phyloP scores from a whole-genome alignment of 2,329 filamentous ascomycete genomes.

The Pseudomassariella vexata region DNA sequence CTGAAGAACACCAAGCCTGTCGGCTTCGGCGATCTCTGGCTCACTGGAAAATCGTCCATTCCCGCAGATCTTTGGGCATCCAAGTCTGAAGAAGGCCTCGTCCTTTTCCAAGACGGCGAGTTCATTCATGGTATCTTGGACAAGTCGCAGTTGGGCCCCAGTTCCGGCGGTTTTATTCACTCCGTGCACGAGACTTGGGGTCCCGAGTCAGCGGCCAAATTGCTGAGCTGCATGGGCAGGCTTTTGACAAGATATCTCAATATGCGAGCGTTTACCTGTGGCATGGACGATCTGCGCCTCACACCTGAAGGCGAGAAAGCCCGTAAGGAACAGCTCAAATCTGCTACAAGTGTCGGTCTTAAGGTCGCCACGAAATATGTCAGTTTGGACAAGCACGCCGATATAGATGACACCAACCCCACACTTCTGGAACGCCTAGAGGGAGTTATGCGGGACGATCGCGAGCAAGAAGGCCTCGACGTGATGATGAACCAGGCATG shows the following conservation, averaged over 20 bases:
- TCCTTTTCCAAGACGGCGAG: slow-evolving; percentile 81
- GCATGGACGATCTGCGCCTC: slow-evolving; percentile 90
- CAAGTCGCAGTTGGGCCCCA: slow-evolving; percentile 90
- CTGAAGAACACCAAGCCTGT: slow-evolving; percentile 84
- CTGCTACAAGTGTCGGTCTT: slow-evolving; percentile 65
- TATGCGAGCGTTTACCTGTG: slow-evolving; percentile 93
- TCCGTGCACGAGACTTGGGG: slow-evolving; percentile 92
- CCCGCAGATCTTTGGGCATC: slow-evolving; percentile 74
- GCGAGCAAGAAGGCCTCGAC: slow-evolving; percentile 88
- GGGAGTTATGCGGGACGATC: slow-evolving; percentile 84
- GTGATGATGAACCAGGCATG: slow-evolving; percentile 72
- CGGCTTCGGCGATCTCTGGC: slow-evolving; percentile 69
- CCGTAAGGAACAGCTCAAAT: slow-evolving; percentile 62
- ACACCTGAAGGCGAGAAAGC: slow-evolving; percentile 71
- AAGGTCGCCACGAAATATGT: slow-evolving; percentile 85
- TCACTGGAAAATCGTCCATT: slow-evolving; percentile 74
- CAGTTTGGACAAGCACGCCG: slow-evolving; percentile 61
- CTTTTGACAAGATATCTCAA: slow-evolving; percentile 84
- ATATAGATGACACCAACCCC: slow-evolving; percentile 52
- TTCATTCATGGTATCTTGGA: slow-evolving; percentile 88
- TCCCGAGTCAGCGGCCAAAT: slow-evolving; percentile 75
- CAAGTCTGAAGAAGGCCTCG: slow-evolving; percentile 69
- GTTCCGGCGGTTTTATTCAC: slow-evolving; percentile 81
- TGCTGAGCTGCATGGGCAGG: slow-evolving; percentile 84
- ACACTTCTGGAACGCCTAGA: slow-evolving; percentile 76